phyloP scores from a whole-genome alignment of 768 basidiomycete species.

The Melanogaster broomeanus region DNA sequence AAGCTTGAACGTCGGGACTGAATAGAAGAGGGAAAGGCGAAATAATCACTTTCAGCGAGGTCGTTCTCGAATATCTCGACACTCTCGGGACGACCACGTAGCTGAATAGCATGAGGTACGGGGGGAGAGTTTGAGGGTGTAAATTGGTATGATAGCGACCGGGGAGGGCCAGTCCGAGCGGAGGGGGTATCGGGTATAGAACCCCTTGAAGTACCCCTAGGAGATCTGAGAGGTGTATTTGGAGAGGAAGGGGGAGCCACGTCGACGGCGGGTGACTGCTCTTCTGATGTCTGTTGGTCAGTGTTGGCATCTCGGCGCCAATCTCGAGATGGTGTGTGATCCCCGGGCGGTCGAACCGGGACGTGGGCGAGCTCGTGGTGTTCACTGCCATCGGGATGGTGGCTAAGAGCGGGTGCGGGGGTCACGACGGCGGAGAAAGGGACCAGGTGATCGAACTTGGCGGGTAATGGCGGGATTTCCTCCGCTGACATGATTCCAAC shows the following conservation, averaged over 20 bases:
- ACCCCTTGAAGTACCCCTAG: not conserved
- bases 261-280: slow-evolving; percentile 14
- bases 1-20: slow-evolving; percentile 45
- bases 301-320: not conserved
- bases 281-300: not conserved
- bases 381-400: not conserved
- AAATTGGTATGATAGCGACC: slow-evolving; percentile 69
- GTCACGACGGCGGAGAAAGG: slow-evolving; percentile 12
- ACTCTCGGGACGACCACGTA: slow-evolving; percentile 29
- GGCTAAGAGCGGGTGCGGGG: slow-evolving; percentile 1
- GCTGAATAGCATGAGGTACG: slow-evolving; percentile 27
- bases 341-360: not conserved
- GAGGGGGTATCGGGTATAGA: slow-evolving; percentile 50
- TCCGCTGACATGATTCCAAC: slow-evolving; percentile 11
- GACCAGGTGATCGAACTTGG: not conserved
- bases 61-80: slow-evolving; percentile 30
- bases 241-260: slow-evolving; percentile 10
- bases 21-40: slow-evolving; percentile 30
- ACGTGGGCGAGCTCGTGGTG: not conserved
- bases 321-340: not conserved
- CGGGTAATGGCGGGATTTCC: not conserved
- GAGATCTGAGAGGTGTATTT: slow-evolving; percentile 5
- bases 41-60: slow-evolving; percentile 34
- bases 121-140: slow-evolving; percentile 46
- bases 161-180: slow-evolving; percentile 69